Conservation (phyloP, 192 early-diverging fungal genomes). For the Backusella circina region DNA sequence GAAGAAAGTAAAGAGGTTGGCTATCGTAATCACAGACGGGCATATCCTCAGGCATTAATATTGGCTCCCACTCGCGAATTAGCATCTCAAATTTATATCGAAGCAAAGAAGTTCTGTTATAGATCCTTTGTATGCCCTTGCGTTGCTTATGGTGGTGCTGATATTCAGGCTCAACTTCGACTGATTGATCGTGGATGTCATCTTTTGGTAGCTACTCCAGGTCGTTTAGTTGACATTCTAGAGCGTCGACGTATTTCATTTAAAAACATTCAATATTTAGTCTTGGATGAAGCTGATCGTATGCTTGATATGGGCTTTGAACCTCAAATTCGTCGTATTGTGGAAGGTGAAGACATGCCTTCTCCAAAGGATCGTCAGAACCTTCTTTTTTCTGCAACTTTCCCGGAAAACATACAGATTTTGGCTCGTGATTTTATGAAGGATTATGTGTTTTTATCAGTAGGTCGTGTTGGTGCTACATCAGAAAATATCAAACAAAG, state of each 20-base stretch:
- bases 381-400: constrained; percentile 98
- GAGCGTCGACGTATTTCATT: constrained; percentile 87
- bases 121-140: constrained; percentile 89
- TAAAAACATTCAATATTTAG: constrained; percentile 88
- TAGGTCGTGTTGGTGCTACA: constrained; percentile 86
- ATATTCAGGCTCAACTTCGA: constrained; percentile 79
- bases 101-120: constrained; percentile 83
- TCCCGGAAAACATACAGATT: constrained; percentile 93
- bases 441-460: constrained; percentile 93
- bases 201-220: constrained; percentile 96
- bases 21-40: constrained; percentile 30
- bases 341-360: constrained; percentile 88
- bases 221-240: constrained; percentile 94
- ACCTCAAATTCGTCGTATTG: constrained; percentile 95
- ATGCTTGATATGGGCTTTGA: constrained; percentile 99
- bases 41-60: constrained; percentile 86
- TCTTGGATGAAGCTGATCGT: constrained; percentile 97
- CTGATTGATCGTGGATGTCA: constrained; percentile 82
- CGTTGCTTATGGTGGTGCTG: constrained; percentile 86
- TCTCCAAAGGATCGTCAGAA: constrained; percentile 80
- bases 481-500: constrained; percentile 88
- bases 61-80: constrained; percentile 98
- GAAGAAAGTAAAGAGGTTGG: not conserved
- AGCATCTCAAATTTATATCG: constrained; percentile 93
- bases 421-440: constrained; percentile 90